Base-by-base conservation (phyloP, 108 stramenopile species). In the Nitzschia palea region DNA sequence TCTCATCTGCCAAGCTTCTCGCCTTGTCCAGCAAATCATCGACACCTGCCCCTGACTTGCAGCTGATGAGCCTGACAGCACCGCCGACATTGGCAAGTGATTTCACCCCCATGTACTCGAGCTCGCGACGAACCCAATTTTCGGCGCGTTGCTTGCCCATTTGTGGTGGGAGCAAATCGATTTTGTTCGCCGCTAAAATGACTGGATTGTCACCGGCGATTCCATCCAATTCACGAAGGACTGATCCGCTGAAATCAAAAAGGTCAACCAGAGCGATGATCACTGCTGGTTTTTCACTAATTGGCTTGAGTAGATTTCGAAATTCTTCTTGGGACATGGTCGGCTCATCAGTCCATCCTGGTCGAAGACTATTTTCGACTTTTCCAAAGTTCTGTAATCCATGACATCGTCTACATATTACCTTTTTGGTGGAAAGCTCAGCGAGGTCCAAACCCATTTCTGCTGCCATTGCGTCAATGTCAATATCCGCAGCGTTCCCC, bases 191-290 rank as follows among this genome's bases (percentile, higher is more conserved):
- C 2, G 88, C 94, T 31, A 95, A 63, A 56, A 95, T 91, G 22
- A 95, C 94, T 30, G 89, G 89, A 71, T 92, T 90, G n/a, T 91
- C 90, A n/a, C 91, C 89, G 18, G 91, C 91, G 54, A 95, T 90
- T 18, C 74, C 81, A 80, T 95, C 91, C 22, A 95, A 70, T 63
- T 93, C 89, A 10, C 89, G 88, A 14, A 95, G 62, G 2, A 93
- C 88, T 42, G 94, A 92, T 45, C 91, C 94, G 33, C 77, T 81
- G 71, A 95, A 95, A 70, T 95, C 94, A 75, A 95, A 95, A 40
- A 95, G 64, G 62, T 95, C 94, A 5, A 95, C 81, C 14, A 95
- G 55, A 25, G 94, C 90, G 70, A 92, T 71, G 55, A 95, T 82
- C 29, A 91, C 89, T 27, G 89, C 89, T 2, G 80, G 84, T 58